Percentiles rank a stretch among this genome's conserved stretches.
Evolutionary conservation across 2,329 filamentous ascomycete genomes (phyloP).

Genomic region (Cytospora piceicola): DNA sequence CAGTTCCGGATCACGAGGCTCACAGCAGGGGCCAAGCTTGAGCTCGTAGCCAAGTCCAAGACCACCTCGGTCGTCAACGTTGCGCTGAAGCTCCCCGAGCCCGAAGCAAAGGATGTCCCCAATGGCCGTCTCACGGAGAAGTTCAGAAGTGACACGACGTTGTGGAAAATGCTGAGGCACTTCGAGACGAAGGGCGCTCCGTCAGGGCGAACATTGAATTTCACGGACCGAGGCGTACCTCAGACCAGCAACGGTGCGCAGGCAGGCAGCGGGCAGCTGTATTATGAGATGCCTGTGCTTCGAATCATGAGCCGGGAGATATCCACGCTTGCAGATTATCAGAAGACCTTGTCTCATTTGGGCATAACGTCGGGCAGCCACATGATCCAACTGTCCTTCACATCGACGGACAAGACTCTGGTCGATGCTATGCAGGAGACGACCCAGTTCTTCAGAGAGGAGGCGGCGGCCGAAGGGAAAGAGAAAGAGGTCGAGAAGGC

Average conservation of each 20-base stretch:
- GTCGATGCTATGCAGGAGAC: slow-evolving; percentile 87
- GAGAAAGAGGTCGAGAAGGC: slow-evolving; percentile 28
- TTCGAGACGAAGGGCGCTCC: slow-evolving; percentile 79
- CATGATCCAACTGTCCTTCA: slow-evolving; percentile 77
- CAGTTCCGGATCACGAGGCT: slow-evolving; percentile 84
- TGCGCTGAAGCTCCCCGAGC: slow-evolving; percentile 80
- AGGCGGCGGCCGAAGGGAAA: slow-evolving; percentile 40
- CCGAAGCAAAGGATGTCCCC: slow-evolving; percentile 65
- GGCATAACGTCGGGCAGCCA: slow-evolving; percentile 85
- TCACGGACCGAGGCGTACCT: slow-evolving; percentile 82
- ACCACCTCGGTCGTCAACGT: slow-evolving; percentile 86
- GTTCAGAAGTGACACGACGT: slow-evolving; percentile 81
- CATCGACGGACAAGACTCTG: slow-evolving; percentile 74
- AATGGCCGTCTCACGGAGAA: slow-evolving; percentile 77
- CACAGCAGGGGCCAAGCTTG: slow-evolving; percentile 83
- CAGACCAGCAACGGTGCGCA: slow-evolving; percentile 57
- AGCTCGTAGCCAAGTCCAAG: slow-evolving; percentile 84
- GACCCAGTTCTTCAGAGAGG: slow-evolving; percentile 69
- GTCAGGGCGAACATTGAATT: slow-evolving; percentile 67
- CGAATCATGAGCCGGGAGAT: slow-evolving; percentile 83
- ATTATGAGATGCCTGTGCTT: slow-evolving; percentile 85
- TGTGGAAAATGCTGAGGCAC: slow-evolving; percentile 89
- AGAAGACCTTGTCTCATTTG: slow-evolving; percentile 85
- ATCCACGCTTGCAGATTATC: slow-evolving; percentile 76
- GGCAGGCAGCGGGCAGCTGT: slow-evolving; percentile 72